phyloP scores from a whole-genome alignment of 2,329 filamentous ascomycete species.

The Pezicula neosporulosa region DNA sequence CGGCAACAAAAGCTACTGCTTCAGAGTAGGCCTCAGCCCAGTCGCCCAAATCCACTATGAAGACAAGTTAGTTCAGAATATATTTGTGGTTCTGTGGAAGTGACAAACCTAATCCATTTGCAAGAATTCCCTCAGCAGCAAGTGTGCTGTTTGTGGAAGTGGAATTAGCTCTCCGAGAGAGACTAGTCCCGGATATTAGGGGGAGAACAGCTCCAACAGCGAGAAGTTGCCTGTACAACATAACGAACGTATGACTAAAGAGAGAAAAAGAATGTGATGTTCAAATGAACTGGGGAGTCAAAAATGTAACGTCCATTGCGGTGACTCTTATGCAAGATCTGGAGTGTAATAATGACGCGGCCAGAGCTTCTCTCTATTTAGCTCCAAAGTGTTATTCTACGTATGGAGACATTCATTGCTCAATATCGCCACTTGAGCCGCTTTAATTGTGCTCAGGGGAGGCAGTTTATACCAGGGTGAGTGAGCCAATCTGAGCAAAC shows the following conservation, averaged over 20 bases:
- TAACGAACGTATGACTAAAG: neutral
- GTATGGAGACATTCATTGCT: too few species aligned
- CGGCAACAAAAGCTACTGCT: slow-evolving; percentile 33
- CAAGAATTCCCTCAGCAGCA: neutral
- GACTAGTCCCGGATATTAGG: neutral
- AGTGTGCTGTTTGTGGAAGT: neutral
- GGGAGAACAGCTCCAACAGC: neutral
- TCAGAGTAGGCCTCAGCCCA: slow-evolving; percentile 33
- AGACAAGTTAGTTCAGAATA: neutral
- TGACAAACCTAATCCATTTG: neutral
- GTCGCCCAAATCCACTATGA: slow-evolving; percentile 20
- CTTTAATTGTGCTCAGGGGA: too few species aligned
- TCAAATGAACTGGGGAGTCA: neutral
- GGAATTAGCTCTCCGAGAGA: neutral
- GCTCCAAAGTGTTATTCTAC: too few species aligned
- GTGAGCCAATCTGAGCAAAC: too few species aligned
- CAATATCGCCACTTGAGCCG: too few species aligned
- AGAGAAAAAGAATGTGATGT: neutral
- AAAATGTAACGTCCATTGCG: neutral
- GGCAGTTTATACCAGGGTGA: too few species aligned
- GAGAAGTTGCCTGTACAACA: neutral
- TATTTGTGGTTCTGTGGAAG: neutral
- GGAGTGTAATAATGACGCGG: too few species aligned
- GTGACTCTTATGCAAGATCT: neutral
- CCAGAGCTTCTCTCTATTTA: too few species aligned